Conservation (phyloP, 2,329 filamentous ascomycete species). For the Dactylella cylindrospora region DNA sequence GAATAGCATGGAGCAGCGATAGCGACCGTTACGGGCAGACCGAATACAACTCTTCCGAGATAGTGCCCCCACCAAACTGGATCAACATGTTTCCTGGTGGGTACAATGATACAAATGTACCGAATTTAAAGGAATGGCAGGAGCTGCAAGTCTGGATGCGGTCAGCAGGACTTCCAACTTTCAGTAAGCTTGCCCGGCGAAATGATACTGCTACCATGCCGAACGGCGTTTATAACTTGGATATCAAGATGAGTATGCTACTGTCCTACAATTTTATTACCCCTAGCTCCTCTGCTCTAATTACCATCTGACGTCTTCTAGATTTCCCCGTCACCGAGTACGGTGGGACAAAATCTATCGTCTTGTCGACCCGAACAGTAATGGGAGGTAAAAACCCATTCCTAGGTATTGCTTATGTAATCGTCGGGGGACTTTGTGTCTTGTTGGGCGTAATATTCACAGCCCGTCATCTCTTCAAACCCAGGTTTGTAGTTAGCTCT, state of each 20-base stretch:
- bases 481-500: constrained; percentile 63
- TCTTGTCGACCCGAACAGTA: constrained; percentile 85
- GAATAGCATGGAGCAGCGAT: constrained; percentile 86
- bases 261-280: constrained; percentile 11
- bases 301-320: constrained; percentile 53
- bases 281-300: background rate
- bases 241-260: constrained; percentile 74
- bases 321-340: constrained; percentile 79
- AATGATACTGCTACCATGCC: constrained; percentile 72
- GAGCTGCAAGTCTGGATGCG: constrained; percentile 99
- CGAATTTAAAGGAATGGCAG: constrained; percentile 73
- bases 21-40: constrained; percentile 73
- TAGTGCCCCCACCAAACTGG: constrained; percentile 89
- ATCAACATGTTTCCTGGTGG: constrained; percentile 63
- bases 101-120: constrained; percentile 69
- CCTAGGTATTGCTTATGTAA: constrained; percentile 92
- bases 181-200: constrained; percentile 86
- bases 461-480: constrained; percentile 84
- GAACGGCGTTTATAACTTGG: constrained; percentile 71
- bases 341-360: constrained; percentile 82
- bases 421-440: constrained; percentile 90
- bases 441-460: constrained; percentile 85
- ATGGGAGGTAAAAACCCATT: constrained; percentile 96
- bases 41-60: constrained; percentile 64
- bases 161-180: constrained; percentile 86